These are phyloP conservation scores for Sporothrix humicola DNA, from an alignment of 2,329 filamentous ascomycete species.

Conservation along the genomic window DNA sequence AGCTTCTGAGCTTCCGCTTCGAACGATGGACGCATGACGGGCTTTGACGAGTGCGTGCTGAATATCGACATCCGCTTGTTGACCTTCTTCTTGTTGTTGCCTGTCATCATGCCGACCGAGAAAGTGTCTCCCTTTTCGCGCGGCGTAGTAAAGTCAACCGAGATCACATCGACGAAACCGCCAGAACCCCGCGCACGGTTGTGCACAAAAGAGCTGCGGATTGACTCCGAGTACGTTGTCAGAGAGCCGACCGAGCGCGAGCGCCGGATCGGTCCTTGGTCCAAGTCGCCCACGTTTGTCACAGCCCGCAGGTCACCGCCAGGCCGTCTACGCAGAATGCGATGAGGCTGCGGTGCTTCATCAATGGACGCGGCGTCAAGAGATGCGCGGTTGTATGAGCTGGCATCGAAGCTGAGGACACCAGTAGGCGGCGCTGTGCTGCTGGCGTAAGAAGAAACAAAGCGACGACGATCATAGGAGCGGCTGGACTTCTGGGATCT, in stretches of 20 bases:
- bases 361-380: conserved; percentile 54
- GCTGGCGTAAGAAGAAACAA: conserved; percentile 68
- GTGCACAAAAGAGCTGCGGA: conserved; percentile 62
- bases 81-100: conserved; percentile 47
- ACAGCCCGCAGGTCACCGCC: conserved; percentile 76
- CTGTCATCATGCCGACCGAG: conserved; percentile 64
- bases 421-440: conserved; percentile 57
- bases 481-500: conserved; percentile 53
- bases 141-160: conserved; percentile 47
- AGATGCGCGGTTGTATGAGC: conserved; percentile 59
- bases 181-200: conserved; percentile 50
- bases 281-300: conserved; percentile 67
- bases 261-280: conserved; percentile 55
- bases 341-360: conserved; percentile 58
- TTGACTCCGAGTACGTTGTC: conserved; percentile 64
- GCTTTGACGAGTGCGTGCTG: conserved; percentile 67
- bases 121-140: conserved; percentile 55
- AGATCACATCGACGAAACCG: conserved; percentile 51
- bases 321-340: conserved; percentile 72
- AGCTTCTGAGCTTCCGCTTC: conserved; percentile 87
- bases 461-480: conserved; percentile 60
- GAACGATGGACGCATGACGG: conserved; percentile 74
- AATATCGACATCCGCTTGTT: conserved; percentile 60
- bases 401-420: conserved; percentile 66
- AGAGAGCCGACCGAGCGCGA: conserved; percentile 65